Base-by-base conservation (phyloP, 257 asterid genomes). In the Solanum medicagineum region DNA sequence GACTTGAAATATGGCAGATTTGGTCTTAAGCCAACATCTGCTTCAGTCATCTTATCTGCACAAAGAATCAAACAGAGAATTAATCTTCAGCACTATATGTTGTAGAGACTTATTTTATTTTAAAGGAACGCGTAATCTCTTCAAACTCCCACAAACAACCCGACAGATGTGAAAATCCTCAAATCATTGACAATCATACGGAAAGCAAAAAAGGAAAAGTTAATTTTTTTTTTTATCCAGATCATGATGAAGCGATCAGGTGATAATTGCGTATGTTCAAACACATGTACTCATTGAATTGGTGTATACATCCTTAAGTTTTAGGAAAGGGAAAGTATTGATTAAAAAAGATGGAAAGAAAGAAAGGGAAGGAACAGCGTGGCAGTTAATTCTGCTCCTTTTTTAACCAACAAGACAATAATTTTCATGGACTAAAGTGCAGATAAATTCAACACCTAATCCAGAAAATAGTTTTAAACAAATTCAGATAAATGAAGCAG, bases 1-100 rank as follows among this genome's bases (percentile, higher is more conserved):
- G 88, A 44, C 88, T 86, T 81, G 86, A 94, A 96, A 88, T 85
- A 90, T 20, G 94, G 93, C 95, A 91, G 89, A 73, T 54, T 24
- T 47, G 81, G 54, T 17, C 6, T 45, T 12, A 83, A 15, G 8
- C 85, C 85, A 66, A 65, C 80, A 65, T 83, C 85, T 40, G 62
- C 47, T 73, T 42, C 54, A 12, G 81, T 47, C 80, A 83, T 83
- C 8, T 66, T 65, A 83, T 83, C 85, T 83, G 32, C 22, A 83
- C 29, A 22, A 32, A 16, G 4, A 45, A 74, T 11, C 11, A 73
- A 73, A 44, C 20, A 73, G n/a, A 20, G 36, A 16, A 70, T 19
- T 3, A 73, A 20, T 20, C 81, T 73, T 71, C 80, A 20, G 11
- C 80, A 0, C 15, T 66, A n/a, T 66, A 29, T 7, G 17, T 63